Base-by-base conservation (phyloP, 2,329 filamentous ascomycete species). In the Colletotrichum musae region DNA sequence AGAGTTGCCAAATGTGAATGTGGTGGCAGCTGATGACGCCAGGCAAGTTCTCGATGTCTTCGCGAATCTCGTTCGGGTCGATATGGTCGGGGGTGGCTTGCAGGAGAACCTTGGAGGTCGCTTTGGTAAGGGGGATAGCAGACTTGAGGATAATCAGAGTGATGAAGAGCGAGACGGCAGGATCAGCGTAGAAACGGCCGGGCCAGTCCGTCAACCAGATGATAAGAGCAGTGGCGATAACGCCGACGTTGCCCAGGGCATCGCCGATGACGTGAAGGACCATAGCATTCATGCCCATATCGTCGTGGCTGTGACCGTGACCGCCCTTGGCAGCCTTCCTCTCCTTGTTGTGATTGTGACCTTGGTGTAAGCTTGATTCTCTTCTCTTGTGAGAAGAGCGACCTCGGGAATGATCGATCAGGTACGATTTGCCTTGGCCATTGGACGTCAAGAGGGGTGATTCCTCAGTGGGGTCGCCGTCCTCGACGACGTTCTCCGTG, bases 1-100 rank as follows among this genome's bases (percentile, higher is more conserved):
- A 97, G 41, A 99, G 88, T 80, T 98, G 95, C 96, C 96, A 99
- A 71, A 99, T 94, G 79, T 99, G 96, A 24, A 99, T 87, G 79
- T 99, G 95, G 81, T 99, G 96, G 77, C 94, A 97, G 78, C 93
- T 94, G 70, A 96, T 85, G 56, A 99, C 93, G 50, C 95, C 95
- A 0, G 93, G 92, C 6, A 99, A 89, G 16, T 88, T 84, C 77
- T 95, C 89, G 62, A 99, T 97, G 78, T 99, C 96, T 73, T 95
- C 92, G 73, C 94, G 93, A 80, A 99, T 95, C 69, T 98, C 93
- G 72, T 95, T 92, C 65, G 98, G 89, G 74, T 92, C 91, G 75
- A 99, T 91, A 62, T 95, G 93, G 68, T 94, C 92, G 0, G 96
- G 96, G 0, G 96, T 97, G 2, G 95, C 96, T 81, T 99, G 96